Percentiles rank a stretch among this genome's conserved stretches.
phyloP scores from a whole-genome alignment of 2,329 filamentous ascomycete genomes.

The Cladosporium halotolerans region DNA sequence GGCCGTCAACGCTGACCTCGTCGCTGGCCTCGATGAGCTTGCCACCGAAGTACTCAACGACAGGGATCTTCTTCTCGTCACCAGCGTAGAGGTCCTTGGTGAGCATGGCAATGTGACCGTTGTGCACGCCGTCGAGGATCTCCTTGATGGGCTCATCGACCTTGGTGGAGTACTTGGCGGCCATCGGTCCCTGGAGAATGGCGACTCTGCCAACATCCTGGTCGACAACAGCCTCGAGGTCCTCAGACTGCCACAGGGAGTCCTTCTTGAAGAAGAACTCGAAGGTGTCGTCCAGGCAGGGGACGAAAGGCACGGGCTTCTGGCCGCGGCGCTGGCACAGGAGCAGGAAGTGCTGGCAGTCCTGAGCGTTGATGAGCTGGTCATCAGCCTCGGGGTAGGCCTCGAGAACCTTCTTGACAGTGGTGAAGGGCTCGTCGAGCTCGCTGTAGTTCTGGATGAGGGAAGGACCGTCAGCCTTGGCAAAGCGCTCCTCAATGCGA shows the following conservation, averaged over 20 bases:
- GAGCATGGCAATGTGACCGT: slow-evolving; percentile 75
- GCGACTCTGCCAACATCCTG: slow-evolving; percentile 95
- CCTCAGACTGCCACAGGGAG: slow-evolving; percentile 97
- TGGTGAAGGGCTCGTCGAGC: slow-evolving; percentile 71
- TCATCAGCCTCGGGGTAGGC: slow-evolving; percentile 79
- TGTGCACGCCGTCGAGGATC: slow-evolving; percentile 85
- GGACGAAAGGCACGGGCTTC: slow-evolving; percentile 96
- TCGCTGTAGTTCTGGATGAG: slow-evolving; percentile 86
- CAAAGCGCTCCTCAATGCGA: slow-evolving; percentile 94
- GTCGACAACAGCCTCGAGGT: slow-evolving; percentile 87
- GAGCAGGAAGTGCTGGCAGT: slow-evolving; percentile 92
- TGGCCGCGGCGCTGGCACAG: slow-evolving; percentile 87
- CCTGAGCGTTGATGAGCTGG: slow-evolving; percentile 96
- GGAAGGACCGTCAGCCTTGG: slow-evolving; percentile 62
- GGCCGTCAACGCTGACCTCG: slow-evolving; percentile 73
- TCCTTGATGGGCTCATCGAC: slow-evolving; percentile 93
- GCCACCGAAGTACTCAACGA: slow-evolving; percentile 92
- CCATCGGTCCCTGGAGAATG: slow-evolving; percentile 91
- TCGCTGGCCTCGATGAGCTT: slow-evolving; percentile 67
- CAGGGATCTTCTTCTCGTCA: slow-evolving; percentile 68
- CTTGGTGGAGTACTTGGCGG: slow-evolving; percentile 80
- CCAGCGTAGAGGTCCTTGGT: slow-evolving; percentile 73
- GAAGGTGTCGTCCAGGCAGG: slow-evolving; percentile 91
- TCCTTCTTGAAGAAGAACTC: slow-evolving; percentile 99
- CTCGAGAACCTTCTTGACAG: slow-evolving; percentile 71